phyloP scores from a whole-genome alignment of 352 stramenopile species.

The Sclerospora graminicola region DNA sequence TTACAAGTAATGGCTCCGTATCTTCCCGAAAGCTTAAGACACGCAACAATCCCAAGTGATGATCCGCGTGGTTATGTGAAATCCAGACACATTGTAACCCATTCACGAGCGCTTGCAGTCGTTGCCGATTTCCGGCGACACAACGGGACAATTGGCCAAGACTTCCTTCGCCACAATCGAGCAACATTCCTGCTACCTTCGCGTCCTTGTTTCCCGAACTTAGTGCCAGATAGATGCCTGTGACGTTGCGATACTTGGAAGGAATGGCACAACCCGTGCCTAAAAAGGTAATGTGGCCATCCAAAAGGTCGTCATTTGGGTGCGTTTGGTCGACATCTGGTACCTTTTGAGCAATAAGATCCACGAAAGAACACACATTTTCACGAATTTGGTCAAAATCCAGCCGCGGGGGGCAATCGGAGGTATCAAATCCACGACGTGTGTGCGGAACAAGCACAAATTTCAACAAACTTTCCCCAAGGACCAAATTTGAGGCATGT shows the following conservation, averaged over 20 bases:
- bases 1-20: constrained; percentile 74
- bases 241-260: constrained; percentile 98
- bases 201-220: constrained; percentile 1
- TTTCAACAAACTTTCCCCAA: constrained; percentile 67
- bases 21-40: constrained; percentile 72
- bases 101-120: constrained; percentile 43
- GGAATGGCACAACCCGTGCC: constrained; percentile 95
- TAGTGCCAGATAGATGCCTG: constrained; percentile 88
- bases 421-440: constrained; percentile 54
- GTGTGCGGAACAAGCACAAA: constrained; percentile 44
- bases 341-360: constrained; percentile 1
- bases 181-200: constrained; percentile 60
- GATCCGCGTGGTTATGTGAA: constrained; percentile 96
- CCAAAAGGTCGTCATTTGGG: constrained; percentile 14
- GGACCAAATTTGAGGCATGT: constrained; percentile 21
- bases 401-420: constrained; percentile 36
- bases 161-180: constrained; percentile 96
- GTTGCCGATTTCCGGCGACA: constrained; percentile 26
- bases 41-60: constrained; percentile 91
- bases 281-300: constrained; percentile 88
- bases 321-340: neutral
- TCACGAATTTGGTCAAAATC: constrained; percentile 38
- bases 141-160: constrained; percentile 86
- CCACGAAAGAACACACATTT: constrained; percentile 12
- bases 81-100: constrained; percentile 92